A percentile compares a stretch with the other conserved stretches of the same genome.
Conservation (phyloP, 2,329 filamentous ascomycete species). For the Exophiala dermatitidis region DNA sequence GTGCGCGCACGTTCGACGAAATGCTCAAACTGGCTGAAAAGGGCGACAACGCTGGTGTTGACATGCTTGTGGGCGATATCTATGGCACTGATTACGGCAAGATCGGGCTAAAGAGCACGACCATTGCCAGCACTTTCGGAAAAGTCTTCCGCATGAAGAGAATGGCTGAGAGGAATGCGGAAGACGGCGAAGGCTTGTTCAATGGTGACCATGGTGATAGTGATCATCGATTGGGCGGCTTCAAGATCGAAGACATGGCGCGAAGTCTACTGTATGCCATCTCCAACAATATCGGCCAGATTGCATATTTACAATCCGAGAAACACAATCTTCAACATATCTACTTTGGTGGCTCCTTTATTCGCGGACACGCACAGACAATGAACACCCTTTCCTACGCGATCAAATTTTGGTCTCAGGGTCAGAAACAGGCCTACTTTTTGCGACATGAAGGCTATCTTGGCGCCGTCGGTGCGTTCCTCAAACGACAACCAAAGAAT, state of each 20-base stretch:
- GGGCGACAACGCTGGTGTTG: slow-evolving; percentile 87
- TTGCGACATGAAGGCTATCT: slow-evolving; percentile 92
- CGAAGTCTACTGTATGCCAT: slow-evolving; percentile 89
- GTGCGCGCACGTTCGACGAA: slow-evolving; percentile 92
- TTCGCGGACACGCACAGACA: slow-evolving; percentile 89
- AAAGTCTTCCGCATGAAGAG: slow-evolving; percentile 93
- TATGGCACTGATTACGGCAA: slow-evolving; percentile 89
- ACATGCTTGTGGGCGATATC: slow-evolving; percentile 96
- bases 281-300: slow-evolving; percentile 57
- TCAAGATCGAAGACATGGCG: slow-evolving; percentile 77
- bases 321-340: slow-evolving; percentile 87
- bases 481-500: slow-evolving; percentile 81
- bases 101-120: slow-evolving; percentile 90
- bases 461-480: slow-evolving; percentile 85
- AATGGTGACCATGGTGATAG: slow-evolving; percentile 42
- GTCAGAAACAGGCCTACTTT: slow-evolving; percentile 91
- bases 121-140: slow-evolving; percentile 92
- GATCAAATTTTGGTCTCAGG: slow-evolving; percentile 96
- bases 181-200: slow-evolving; percentile 58
- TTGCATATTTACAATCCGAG: slow-evolving; percentile 93
- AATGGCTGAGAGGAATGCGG: slow-evolving; percentile 69
- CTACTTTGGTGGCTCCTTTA: slow-evolving; percentile 96
- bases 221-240: slow-evolving; percentile 43
- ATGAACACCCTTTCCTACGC: slow-evolving; percentile 97
- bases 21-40: slow-evolving; percentile 88